These are phyloP conservation scores for Styphnolobium japonicum DNA, from an alignment of 306 rosid species.

Conservation along the genomic window DNA sequence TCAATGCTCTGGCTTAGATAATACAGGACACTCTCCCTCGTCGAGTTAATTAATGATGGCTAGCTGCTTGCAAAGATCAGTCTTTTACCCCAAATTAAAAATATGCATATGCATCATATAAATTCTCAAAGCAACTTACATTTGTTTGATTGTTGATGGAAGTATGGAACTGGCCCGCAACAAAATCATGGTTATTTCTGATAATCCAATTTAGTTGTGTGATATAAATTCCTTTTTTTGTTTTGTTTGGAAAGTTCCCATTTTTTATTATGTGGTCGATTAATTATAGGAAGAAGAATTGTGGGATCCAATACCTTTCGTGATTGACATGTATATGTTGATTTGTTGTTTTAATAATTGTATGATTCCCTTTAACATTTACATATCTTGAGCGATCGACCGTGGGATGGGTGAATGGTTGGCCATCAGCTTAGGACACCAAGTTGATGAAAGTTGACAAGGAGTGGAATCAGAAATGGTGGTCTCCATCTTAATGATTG, in stretches of 20 bases:
- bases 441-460: neutral
- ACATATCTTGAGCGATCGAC: neutral
- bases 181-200: neutral
- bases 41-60: too few relatives aligned
- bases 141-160: neutral
- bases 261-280: neutral
- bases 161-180: neutral
- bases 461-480: neutral
- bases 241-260: too few relatives aligned
- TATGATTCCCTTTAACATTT: neutral
- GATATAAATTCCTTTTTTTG: neutral
- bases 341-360: neutral
- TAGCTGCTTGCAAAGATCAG: too few relatives aligned
- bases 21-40: too few relatives aligned
- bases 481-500: neutral
- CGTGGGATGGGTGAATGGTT: neutral
- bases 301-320: neutral
- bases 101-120: neutral
- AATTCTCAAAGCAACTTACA: neutral
- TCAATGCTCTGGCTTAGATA: too few relatives aligned
- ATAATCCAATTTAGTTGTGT: neutral
- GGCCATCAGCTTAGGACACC: neutral
- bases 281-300: neutral
- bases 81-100: neutral
- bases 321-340: neutral